Evolutionary conservation across 805 yeast genomes (phyloP), one percentile per base, ranked within the genome.

Genomic region (Lachancea fermentati): DNA sequence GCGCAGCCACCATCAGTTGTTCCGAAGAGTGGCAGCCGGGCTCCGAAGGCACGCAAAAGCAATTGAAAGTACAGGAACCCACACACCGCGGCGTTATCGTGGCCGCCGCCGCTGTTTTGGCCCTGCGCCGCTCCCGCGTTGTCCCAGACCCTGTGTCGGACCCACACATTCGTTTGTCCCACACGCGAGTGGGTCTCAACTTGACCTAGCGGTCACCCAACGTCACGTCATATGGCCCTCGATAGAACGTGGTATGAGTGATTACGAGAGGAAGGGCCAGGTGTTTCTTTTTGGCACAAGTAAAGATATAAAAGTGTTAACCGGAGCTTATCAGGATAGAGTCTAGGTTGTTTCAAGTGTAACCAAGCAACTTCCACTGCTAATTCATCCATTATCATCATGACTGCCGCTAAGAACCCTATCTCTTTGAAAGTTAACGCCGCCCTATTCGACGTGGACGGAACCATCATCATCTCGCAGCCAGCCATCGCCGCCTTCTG

Each of bases 401-500:
- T 36, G 42, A 30, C 44, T 34, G 41, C 39, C 39, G 37, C 40
- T 39, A 45, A 54, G 30, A 51, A 57, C 51, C 62, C 64, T 34
- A 41, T 60, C 34, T 54, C 58, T 38, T 43, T 67, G 24, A 60
- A 58, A 36, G 63, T 70, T 36, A 61, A 70, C 50, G 76, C 76
- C 30, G 67, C 73, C 48, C 74, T 84, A 47, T 86, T 86, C 64
- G 95, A 86, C 66, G 78, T 88, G 39, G 95, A 86, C 60, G 95
- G 95, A 39, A 86, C 95, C 19, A 69, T 86, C 57, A 86, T 86
- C 58, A 78, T 82, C 62, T 83, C 94, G 30, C 85, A 89, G 44
- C 79, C 78, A 41, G 86, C 93, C 44, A 85, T 85, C 47, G 86
- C 84, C 56, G 82, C 78, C 55, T 78, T 85, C 68, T 86, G 95